These are phyloP conservation scores for Backusella morwellensis DNA, from an alignment of 192 early-diverging fungal genomes.

Conservation along the genomic window DNA sequence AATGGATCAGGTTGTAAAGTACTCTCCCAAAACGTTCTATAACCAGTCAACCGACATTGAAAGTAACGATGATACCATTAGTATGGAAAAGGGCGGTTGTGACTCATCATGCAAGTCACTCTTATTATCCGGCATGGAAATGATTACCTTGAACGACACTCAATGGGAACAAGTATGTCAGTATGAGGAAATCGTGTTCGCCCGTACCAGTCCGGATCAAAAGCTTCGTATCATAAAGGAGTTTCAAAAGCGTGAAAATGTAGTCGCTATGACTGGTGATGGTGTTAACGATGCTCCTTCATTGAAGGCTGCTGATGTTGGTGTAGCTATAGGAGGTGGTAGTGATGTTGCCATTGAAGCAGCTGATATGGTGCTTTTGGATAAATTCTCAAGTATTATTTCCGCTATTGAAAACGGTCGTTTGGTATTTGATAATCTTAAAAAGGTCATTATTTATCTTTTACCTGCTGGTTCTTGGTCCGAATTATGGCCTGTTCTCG, in stretches of 20 bases:
- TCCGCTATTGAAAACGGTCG: constrained; percentile 82
- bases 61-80: neutral
- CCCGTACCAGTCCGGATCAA: constrained; percentile 76
- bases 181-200: constrained; percentile 81
- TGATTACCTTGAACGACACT: constrained; percentile 52
- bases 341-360: constrained; percentile 77
- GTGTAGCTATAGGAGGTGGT: constrained; percentile 84
- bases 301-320: constrained; percentile 87
- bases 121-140: constrained; percentile 67
- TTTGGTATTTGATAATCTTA: constrained; percentile 82
- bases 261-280: constrained; percentile 90
- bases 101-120: constrained; percentile 67
- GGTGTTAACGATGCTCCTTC: constrained; percentile 92
- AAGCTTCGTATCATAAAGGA: constrained; percentile 80
- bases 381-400: constrained; percentile 64
- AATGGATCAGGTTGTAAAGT: constrained; percentile 2
- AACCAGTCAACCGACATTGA: neutral
- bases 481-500: constrained; percentile 74
- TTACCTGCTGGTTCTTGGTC: constrained; percentile 75
- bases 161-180: constrained; percentile 69
- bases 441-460: constrained; percentile 84
- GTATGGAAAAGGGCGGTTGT: constrained; percentile 52
- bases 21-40: neutral
- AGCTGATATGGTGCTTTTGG: constrained; percentile 64
- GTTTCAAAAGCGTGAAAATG: constrained; percentile 63